Percentiles rank a stretch among this genome's conserved stretches.
Conservation (phyloP, 768 basidiomycete genomes). For the Leccinum rimulosum region DNA sequence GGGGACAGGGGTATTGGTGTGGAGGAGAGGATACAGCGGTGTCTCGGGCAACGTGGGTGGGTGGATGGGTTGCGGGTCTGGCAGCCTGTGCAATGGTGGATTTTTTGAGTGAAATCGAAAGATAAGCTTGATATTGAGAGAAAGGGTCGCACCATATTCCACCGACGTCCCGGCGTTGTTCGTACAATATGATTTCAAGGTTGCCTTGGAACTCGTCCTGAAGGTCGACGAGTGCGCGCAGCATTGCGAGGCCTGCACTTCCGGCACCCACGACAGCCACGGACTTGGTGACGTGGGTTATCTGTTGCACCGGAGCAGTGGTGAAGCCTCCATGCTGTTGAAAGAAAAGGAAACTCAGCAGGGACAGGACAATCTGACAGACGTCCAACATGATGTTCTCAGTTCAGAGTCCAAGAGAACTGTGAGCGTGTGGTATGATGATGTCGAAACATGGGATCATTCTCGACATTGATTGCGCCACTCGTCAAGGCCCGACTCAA, state of each 20-base stretch:
- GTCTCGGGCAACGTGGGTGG: constrained; percentile 51
- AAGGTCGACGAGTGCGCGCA: constrained; percentile 50
- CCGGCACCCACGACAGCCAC: constrained; percentile 60
- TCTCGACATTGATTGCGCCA: not conserved
- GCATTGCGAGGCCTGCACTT: constrained; percentile 51
- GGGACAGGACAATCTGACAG: constrained; percentile 7
- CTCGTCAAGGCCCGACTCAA: not conserved
- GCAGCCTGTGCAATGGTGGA: constrained; percentile 26
- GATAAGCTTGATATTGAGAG: not conserved
- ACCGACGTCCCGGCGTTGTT: constrained; percentile 51
- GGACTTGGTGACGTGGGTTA: constrained; percentile 33
- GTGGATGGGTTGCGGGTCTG: constrained; percentile 32
- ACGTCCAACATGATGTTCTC: constrained; percentile 12
- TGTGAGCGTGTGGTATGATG: not conserved
- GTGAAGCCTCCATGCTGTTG: constrained; percentile 2
- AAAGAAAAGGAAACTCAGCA: constrained; percentile 9
- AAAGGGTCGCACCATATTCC: constrained; percentile 47
- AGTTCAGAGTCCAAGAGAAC: not conserved
- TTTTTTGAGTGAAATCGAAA: not conserved
- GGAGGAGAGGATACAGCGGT: constrained; percentile 52
- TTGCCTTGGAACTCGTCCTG: constrained; percentile 35
- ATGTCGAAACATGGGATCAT: not conserved
- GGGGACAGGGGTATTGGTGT: constrained; percentile 54
- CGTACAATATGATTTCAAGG: constrained; percentile 53
- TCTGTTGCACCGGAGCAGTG: not conserved